These are phyloP conservation scores for Ophiostoma angusticollis DNA, from an alignment of 2,329 filamentous ascomycete species.

Conservation along the genomic window DNA sequence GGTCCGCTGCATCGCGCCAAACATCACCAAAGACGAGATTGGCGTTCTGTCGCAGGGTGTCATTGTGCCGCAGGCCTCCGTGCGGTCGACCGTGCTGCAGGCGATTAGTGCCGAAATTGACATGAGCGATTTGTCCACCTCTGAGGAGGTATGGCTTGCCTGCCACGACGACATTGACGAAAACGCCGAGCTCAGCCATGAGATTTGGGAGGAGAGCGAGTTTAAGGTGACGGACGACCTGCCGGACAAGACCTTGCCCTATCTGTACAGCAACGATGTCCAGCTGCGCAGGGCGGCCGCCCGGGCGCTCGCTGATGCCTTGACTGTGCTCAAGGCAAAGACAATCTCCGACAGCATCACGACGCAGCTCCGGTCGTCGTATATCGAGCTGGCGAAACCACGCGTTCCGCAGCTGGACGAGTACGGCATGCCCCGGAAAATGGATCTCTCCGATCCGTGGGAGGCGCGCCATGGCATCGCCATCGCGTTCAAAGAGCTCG, in stretches of 20 bases:
- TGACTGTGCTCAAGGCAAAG: slow-evolving; percentile 45
- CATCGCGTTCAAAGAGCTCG: slow-evolving; percentile 72
- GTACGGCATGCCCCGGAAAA: slow-evolving; percentile 88
- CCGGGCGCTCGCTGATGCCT: slow-evolving; percentile 63
- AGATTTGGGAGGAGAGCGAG: slow-evolving; percentile 92
- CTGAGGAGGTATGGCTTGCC: slow-evolving; percentile 84
- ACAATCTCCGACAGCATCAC: slow-evolving; percentile 41
- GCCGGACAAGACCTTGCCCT: slow-evolving; percentile 57
- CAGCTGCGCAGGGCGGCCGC: slow-evolving; percentile 77
- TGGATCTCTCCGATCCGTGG: slow-evolving; percentile 80
- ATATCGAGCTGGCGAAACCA: slow-evolving; percentile 69
- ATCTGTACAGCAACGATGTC: slow-evolving; percentile 65
- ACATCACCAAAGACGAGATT: slow-evolving; percentile 62
- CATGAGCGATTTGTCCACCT: slow-evolving; percentile 74
- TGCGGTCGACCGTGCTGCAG: slow-evolving; percentile 75
- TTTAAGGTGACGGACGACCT: slow-evolving; percentile 56
- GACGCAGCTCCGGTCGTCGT: slow-evolving; percentile 53
- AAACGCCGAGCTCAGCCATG: slow-evolving; percentile 67
- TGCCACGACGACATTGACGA: slow-evolving; percentile 85
- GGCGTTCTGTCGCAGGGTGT: slow-evolving; percentile 61
- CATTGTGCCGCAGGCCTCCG: slow-evolving; percentile 66
- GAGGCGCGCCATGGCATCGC: slow-evolving; percentile 83
- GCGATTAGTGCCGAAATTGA: slow-evolving; percentile 86
- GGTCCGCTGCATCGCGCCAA: slow-evolving; percentile 71
- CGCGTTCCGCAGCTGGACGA: slow-evolving; percentile 75